A percentile compares a stretch with the other conserved stretches of the same genome.
Evolutionary conservation across 2,329 filamentous ascomycete genomes (phyloP).

Genomic region (Ceratocystis smalleyi): DNA sequence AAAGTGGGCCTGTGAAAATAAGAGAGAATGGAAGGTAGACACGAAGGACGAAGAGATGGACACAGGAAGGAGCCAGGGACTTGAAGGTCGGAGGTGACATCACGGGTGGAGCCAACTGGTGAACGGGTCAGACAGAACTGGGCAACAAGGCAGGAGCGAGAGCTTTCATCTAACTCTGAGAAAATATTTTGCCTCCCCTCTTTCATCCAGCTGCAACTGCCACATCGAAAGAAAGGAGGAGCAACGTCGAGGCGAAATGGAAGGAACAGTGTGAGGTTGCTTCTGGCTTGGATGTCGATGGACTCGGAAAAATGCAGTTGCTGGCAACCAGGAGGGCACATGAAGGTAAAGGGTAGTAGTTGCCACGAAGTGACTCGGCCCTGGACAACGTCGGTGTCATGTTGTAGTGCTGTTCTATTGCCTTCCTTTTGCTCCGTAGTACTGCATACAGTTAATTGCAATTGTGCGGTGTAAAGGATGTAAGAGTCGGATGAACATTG

Average conservation of each 20-base stretch:
- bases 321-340: not conserved
- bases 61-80: slow-evolving; percentile 1
- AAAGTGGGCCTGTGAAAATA: not conserved
- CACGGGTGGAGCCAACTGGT: not conserved
- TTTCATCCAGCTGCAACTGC: not conserved
- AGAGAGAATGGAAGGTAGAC: not conserved
- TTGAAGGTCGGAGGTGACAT: not conserved
- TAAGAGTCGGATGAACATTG: not conserved
- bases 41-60: not conserved
- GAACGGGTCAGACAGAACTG: not conserved
- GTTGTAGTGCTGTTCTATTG: not conserved
- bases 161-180: not conserved
- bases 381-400: not conserved
- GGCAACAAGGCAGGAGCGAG: not conserved
- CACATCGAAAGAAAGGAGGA: not conserved
- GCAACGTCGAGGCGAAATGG: not conserved
- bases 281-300: not conserved
- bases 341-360: not conserved
- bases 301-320: not conserved
- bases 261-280: not conserved
- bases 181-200: no score
- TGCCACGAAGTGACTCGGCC: not conserved
- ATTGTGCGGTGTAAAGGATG: not conserved
- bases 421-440: not conserved
- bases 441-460: not conserved